Base-by-base conservation (phyloP, 1,139 yeast genomes). In the Eremothecium gossypii region DNA sequence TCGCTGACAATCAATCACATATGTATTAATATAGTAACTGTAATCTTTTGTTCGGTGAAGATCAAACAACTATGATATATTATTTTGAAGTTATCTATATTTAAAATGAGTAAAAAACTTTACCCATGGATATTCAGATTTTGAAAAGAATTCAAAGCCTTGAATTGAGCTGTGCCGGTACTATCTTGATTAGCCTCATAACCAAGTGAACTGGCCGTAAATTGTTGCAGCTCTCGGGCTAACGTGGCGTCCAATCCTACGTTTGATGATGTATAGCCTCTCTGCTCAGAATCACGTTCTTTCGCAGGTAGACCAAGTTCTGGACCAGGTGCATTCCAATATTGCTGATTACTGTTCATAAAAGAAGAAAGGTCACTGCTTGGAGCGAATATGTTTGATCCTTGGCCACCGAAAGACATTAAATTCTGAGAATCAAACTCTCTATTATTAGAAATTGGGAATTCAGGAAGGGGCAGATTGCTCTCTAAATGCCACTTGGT, bases 351-450 rank as follows among this genome's bases (percentile, higher is more conserved):
- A 32, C 7, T 57, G 34, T 54, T 54, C 12, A 50, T 42, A 41
- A 63, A 64, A 12, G 64, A 55, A 4, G 66, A 53, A 9, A 65
- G 60, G 23, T 58, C 61, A 34, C 50, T 55, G 20, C 43, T 51
- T 13, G 55, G 54, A 11, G 53, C 52, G 41, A 53, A 50, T 32
- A 50, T 53, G 29, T 60, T 65, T 10, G 32, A 27, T 26, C 40
- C 48, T 38, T 46, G 47, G 31, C 57, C 64, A 33, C 63, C 68
- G 49, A 70, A 72, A 2, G 77, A 71, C 48, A 73, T 57, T 32
- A 75, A 60, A 54, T 76, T 69, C 20, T 73, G 73, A 12, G 75
- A 65, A 46, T 74, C 81, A 47, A 68, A 66, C 46, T 69, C 70
- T 35, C 53, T 33, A 23, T 34, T 34, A 34, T 34, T 34, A 27